Conservation (phyloP, 2,329 filamentous ascomycete genomes). For the Botrytis medusae region DNA sequence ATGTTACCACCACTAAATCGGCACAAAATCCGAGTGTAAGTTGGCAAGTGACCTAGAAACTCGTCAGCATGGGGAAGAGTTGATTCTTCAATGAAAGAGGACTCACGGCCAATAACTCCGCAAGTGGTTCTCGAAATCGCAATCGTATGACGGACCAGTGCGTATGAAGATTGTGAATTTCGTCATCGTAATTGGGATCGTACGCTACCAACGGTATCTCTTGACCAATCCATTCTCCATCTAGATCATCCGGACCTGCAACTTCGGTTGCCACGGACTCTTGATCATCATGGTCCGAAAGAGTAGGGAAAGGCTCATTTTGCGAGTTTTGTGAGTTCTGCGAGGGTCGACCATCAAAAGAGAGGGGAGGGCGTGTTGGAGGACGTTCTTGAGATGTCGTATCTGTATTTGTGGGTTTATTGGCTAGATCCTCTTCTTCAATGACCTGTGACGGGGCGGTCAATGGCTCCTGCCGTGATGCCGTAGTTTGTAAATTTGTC, state of each 20-base stretch:
- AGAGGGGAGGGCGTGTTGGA: constrained; percentile 8
- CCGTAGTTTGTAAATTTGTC: constrained; percentile 9
- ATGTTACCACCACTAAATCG: constrained; percentile 45
- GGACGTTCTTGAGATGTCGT: not conserved
- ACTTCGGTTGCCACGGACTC: constrained; percentile 30
- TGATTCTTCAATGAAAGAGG: not conserved
- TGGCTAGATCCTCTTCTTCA: constrained; percentile 22
- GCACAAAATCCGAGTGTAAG: constrained; percentile 50
- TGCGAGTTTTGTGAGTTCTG: not conserved
- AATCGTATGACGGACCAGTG: constrained; percentile 49
- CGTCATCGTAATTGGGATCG: constrained; percentile 30
- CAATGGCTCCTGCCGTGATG: constrained; percentile 16
- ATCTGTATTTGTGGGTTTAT: constrained; percentile 1
- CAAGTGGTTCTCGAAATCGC: constrained; percentile 51
- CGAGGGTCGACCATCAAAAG: constrained; percentile 7
- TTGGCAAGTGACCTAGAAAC: constrained; percentile 36
- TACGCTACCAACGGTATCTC: constrained; percentile 30
- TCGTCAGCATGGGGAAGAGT: not conserved
- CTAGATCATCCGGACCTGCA: constrained; percentile 25
- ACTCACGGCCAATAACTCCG: constrained; percentile 51
- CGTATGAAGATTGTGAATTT: constrained; percentile 36
- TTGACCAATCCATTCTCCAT: constrained; percentile 28
- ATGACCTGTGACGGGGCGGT: constrained; percentile 25
- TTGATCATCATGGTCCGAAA: constrained; percentile 26
- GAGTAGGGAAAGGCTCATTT: constrained; percentile 20